Conservation (phyloP, 371 early-diverging fungal species). For the Rhizopus delemar region DNA sequence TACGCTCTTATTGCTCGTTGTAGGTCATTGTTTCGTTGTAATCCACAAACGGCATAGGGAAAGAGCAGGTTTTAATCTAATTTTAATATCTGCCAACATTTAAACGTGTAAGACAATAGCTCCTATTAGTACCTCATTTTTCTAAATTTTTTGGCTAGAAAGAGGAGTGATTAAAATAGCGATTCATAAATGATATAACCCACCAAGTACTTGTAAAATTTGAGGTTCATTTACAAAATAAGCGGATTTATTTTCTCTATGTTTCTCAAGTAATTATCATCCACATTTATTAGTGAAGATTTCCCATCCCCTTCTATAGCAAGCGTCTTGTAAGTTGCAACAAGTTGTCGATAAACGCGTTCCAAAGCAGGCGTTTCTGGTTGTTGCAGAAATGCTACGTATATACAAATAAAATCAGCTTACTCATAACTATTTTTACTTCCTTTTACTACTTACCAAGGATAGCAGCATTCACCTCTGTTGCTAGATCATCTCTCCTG, state of each 20-base stretch:
- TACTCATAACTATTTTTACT: not conserved
- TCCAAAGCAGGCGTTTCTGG: conserved; percentile 47
- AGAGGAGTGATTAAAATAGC: too few species aligned
- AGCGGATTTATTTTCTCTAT: not conserved
- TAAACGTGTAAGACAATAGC: too few species aligned
- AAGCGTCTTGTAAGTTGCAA: conserved; percentile 38
- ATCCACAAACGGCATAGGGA: too few species aligned
- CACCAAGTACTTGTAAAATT: too few species aligned
- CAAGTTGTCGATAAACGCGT: conserved; percentile 43
- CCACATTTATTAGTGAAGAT: conserved; percentile 34
- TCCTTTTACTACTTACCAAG: conserved; percentile 42
- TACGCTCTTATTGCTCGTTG: too few species aligned
- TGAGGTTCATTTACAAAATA: too few species aligned
- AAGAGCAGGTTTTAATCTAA: too few species aligned
- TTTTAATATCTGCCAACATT: too few species aligned
- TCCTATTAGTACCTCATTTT: too few species aligned
- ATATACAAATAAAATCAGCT: not conserved
- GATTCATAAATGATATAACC: too few species aligned
- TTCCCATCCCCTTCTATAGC: conserved; percentile 35
- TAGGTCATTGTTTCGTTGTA: too few species aligned
- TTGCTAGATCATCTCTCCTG: conserved; percentile 55
- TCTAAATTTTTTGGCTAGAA: too few species aligned
- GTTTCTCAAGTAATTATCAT: conserved; percentile 11
- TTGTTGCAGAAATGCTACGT: conserved; percentile 29
- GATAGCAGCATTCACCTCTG: conserved; percentile 73